Evolutionary conservation across 495 filamentous ascomycete genomes (phyloP).

Genomic region (Talaromyces trachyspermus): DNA sequence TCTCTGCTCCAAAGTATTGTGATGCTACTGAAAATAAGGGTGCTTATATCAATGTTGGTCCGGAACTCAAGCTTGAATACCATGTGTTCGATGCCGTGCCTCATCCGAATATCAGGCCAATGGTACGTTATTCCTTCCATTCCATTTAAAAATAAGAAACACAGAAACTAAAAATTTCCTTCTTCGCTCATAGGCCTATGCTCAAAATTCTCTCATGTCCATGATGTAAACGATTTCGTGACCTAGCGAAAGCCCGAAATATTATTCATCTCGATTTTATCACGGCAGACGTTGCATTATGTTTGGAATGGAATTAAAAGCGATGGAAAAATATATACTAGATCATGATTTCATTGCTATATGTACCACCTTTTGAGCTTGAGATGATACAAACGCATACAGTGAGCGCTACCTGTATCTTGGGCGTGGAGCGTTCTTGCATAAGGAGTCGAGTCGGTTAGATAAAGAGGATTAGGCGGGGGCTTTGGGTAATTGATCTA

Average conservation of each 20-base stretch:
- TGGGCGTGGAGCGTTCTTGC: slow-evolving; percentile 5
- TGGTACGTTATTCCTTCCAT: slow-evolving; percentile 50
- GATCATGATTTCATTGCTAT: no score
- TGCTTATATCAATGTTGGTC: slow-evolving; percentile 94
- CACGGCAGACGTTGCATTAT: not conserved
- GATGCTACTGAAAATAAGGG: slow-evolving; percentile 97
- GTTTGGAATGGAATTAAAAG: slow-evolving; percentile 1
- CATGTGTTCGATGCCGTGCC: slow-evolving; percentile 93
- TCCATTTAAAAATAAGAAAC: slow-evolving; percentile 19
- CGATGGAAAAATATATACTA: no score
- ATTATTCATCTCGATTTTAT: no score
- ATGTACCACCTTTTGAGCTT: slow-evolving; percentile 2
- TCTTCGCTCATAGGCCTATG: slow-evolving; percentile 69
- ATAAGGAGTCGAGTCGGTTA: slow-evolving; percentile 4
- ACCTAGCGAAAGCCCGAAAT: no score
- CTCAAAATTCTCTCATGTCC: slow-evolving; percentile 70
- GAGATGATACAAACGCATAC: no score
- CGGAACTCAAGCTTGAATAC: slow-evolving; percentile 84
- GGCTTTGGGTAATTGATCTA: no score
- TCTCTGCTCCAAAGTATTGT: slow-evolving; percentile 96
- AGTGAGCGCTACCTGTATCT: no score
- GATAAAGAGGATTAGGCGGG: slow-evolving; percentile 6
- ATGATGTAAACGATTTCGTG: slow-evolving; percentile 40
- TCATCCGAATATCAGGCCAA: slow-evolving; percentile 89
- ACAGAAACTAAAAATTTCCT: not conserved